phyloP scores from a whole-genome alignment of 2,329 filamentous ascomycete species.

The Blumeriella jaapii region DNA sequence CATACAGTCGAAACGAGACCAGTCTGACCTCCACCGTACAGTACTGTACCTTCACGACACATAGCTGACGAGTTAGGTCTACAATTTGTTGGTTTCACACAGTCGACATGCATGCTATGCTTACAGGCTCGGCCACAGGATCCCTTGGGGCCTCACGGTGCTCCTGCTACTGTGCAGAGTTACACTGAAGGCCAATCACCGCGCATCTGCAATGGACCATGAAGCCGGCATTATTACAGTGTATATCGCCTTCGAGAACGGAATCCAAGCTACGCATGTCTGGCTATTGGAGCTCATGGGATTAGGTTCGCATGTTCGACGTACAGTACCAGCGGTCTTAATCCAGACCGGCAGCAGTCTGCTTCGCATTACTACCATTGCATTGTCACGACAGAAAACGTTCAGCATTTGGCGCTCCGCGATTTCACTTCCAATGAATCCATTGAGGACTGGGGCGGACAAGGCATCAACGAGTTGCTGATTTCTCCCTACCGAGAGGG shows the following conservation, averaged over 20 bases:
- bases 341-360: slow-evolving; percentile 26
- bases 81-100: slow-evolving; percentile 57
- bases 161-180: slow-evolving; percentile 39
- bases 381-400: slow-evolving; percentile 25
- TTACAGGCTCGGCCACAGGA: slow-evolving; percentile 46
- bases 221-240: slow-evolving; percentile 34
- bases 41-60: neutral
- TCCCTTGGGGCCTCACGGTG: slow-evolving; percentile 44
- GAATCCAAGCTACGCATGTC: slow-evolving; percentile 21
- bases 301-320: slow-evolving; percentile 54
- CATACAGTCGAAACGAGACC: too few species aligned
- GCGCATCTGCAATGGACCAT: slow-evolving; percentile 34
- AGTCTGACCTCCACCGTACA: too few species aligned
- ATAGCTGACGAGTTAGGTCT: slow-evolving; percentile 19
- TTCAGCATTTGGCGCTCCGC: slow-evolving; percentile 15
- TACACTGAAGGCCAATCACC: slow-evolving; percentile 42
- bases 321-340: slow-evolving; percentile 47
- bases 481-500: slow-evolving; percentile 30
- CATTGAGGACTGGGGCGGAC: slow-evolving; percentile 28
- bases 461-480: slow-evolving; percentile 30
- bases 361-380: slow-evolving; percentile 31
- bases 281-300: slow-evolving; percentile 37
- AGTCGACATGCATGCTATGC: slow-evolving; percentile 56
- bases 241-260: slow-evolving; percentile 29
- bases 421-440: slow-evolving; percentile 19